Conservation (phyloP, 2,329 filamentous ascomycete genomes). For the Stachybotrys chlorohalonatus region DNA sequence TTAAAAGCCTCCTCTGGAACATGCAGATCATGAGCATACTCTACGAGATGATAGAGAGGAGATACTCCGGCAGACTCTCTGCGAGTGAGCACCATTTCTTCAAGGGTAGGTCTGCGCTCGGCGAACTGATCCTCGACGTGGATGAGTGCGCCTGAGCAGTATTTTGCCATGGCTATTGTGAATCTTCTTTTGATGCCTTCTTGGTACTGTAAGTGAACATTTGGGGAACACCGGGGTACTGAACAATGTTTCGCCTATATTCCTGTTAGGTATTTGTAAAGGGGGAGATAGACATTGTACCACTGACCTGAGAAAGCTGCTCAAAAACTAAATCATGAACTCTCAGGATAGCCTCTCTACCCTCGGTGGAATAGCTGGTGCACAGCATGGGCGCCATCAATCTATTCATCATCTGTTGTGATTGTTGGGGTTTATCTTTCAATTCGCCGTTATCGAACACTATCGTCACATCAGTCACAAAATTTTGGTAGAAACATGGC, state of each 20-base stretch:
- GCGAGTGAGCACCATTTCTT: conserved; percentile 9
- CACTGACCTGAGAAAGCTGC: conserved; percentile 5
- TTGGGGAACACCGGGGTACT: background rate
- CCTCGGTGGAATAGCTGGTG: background rate
- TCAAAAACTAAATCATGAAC: conserved; percentile 8
- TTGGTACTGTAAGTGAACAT: background rate
- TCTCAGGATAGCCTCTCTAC: conserved; percentile 6
- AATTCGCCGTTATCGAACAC: conserved; percentile 13
- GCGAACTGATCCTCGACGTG: conserved; percentile 7
- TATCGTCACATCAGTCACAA: background rate
- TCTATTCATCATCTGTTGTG: conserved; percentile 8
- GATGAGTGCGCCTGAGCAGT: conserved; percentile 8
- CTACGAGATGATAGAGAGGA: conserved; percentile 12
- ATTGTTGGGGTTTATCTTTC: conserved; percentile 5
- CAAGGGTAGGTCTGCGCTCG: conserved; percentile 6
- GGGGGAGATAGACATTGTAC: background rate
- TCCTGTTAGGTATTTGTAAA: background rate
- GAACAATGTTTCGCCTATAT: background rate
- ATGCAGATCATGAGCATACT: conserved; percentile 10
- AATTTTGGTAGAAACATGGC: background rate
- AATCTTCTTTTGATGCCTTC: conserved; percentile 9
- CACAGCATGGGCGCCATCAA: conserved; percentile 8
- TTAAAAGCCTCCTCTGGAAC: conserved; percentile 12
- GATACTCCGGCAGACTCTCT: conserved; percentile 8
- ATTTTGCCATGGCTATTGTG: conserved; percentile 8